Percentiles rank a stretch among this genome's conserved stretches.
These are phyloP conservation scores for Penicillium silybi DNA, from an alignment of 495 filamentous ascomycete genomes.

Conservation along the genomic window DNA sequence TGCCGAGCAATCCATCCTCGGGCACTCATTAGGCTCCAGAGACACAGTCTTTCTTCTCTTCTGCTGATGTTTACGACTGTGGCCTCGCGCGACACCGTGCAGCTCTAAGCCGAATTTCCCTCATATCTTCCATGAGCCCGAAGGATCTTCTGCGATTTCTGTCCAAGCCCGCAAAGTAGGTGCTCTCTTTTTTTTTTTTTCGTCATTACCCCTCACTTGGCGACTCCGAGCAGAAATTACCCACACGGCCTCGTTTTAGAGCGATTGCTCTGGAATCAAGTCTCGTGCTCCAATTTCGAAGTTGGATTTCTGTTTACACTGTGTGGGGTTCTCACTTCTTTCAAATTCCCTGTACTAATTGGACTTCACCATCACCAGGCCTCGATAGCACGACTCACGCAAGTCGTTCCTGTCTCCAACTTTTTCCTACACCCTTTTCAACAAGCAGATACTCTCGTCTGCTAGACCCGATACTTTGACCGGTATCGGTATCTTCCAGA, in stretches of 20 bases:
- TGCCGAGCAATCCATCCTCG: slow-evolving; percentile 17
- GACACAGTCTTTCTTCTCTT: slow-evolving; percentile 11
- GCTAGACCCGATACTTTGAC: slow-evolving; percentile 83
- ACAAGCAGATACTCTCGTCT: slow-evolving; percentile 77
- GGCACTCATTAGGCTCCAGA: slow-evolving; percentile 18
- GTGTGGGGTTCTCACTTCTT: background rate
- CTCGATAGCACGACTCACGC: slow-evolving; percentile 73
- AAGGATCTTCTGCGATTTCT: slow-evolving; percentile 91
- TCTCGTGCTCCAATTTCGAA: slow-evolving; percentile 1
- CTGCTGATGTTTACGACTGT: slow-evolving; percentile 39
- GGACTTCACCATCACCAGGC: slow-evolving; percentile 50
- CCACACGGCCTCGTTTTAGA: background rate
- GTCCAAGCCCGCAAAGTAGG: slow-evolving; percentile 93
- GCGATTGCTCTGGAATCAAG: background rate
- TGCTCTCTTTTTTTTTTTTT: slow-evolving; percentile 12
- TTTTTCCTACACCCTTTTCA: slow-evolving; percentile 17
- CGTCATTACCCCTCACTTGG: slow-evolving; percentile 9
- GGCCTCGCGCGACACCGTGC: slow-evolving; percentile 35
- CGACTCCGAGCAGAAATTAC: background rate
- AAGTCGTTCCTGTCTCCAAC: slow-evolving; percentile 8
- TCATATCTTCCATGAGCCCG: slow-evolving; percentile 75
- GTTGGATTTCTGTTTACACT: background rate
- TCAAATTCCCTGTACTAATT: background rate
- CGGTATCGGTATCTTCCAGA: slow-evolving; percentile 83
- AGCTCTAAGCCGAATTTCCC: slow-evolving; percentile 33